Base-by-base conservation (phyloP, 83 land plant genomes). In the Picea mariana region DNA sequence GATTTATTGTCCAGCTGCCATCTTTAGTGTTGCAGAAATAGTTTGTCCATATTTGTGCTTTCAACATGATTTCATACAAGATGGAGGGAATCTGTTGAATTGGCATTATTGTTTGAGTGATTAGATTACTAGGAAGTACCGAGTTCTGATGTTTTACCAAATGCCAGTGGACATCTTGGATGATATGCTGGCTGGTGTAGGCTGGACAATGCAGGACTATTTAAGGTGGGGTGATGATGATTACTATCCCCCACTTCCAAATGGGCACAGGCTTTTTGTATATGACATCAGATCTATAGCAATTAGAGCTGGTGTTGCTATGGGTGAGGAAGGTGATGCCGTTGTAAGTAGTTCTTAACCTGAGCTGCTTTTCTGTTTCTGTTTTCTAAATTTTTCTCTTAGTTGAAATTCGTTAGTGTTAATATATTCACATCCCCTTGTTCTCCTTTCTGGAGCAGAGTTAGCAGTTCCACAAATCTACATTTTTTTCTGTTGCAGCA, bases 311-410 rank as follows among this genome's bases (percentile, higher is more conserved):
- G 99, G 93, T 73, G 95, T 97, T 81, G 99, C 99, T 73, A 97
- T 97, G 99, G 99, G 96, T 8, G 94, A 90, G 85, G 99, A 97
- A 82, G 99, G 99, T 23, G 99, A 97, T 86, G 87, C 94, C 67
- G 97, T 97, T 82, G 99, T 97, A 87, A 90, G 97, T 87, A 52
- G 49, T 55, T 66, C 5, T 38, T 67, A 66, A 62, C 18, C 77
- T 73, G 52, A 60, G 38, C n/a, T 26, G 21, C 64, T 15, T 78
- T 78, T 67, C 21, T 67, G 69, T 26, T 59, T 59, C 20, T 15
- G 17, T 78, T 9, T 13, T 5, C 61, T 31, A 17, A 47, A 23
- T 62, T 42, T 2, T 64, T 40, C 61, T 76, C 69, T 18, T 6
- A 23, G 21, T 24, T 60, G 11, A n/a, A 44, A 20, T 42, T 67